A percentile compares a stretch with the other conserved stretches of the same genome.
These are phyloP conservation scores for Colletotrichum noveboracense DNA, from an alignment of 2,329 filamentous ascomycete species.

Conservation along the genomic window DNA sequence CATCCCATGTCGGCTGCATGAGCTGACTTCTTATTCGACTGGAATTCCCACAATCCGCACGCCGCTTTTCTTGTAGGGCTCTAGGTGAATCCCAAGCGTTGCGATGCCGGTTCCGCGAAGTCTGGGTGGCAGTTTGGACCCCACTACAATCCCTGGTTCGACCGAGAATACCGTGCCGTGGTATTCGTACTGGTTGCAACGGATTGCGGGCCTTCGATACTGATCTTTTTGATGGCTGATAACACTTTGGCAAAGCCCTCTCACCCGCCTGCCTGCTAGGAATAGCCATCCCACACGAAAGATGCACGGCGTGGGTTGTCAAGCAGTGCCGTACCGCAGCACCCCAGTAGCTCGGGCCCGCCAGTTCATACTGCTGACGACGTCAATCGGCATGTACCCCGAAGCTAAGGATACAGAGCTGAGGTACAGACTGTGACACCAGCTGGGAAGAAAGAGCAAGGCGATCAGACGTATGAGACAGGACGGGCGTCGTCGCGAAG, in stretches of 20 bases:
- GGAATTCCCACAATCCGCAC: background rate
- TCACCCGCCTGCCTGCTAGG: background rate
- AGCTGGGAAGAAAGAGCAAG: background rate
- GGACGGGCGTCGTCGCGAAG: background rate
- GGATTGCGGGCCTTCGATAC: background rate
- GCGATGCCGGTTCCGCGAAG: conserved; percentile 18
- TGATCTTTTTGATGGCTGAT: background rate
- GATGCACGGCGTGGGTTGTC: background rate
- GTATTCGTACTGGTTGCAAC: conserved; percentile 4
- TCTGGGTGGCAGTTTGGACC: background rate
- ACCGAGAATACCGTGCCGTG: background rate
- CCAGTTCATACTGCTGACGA: background rate
- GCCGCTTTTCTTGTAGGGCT: conserved; percentile 20
- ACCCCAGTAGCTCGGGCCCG: background rate
- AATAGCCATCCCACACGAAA: background rate
- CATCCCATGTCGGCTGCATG: conserved; percentile 16
- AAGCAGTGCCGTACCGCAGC: background rate
- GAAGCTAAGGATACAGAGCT: background rate
- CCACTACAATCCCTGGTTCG: conserved; percentile 8
- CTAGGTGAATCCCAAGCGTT: conserved; percentile 13
- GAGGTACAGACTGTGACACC: background rate
- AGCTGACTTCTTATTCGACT: conserved; percentile 11
- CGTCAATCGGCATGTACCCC: background rate
- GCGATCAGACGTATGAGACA: background rate
- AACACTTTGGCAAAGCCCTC: background rate